Percentiles rank a stretch among this genome's conserved stretches.
phyloP scores from a whole-genome alignment of 2,329 filamentous ascomycete genomes.

The Fusarium sp. region DNA sequence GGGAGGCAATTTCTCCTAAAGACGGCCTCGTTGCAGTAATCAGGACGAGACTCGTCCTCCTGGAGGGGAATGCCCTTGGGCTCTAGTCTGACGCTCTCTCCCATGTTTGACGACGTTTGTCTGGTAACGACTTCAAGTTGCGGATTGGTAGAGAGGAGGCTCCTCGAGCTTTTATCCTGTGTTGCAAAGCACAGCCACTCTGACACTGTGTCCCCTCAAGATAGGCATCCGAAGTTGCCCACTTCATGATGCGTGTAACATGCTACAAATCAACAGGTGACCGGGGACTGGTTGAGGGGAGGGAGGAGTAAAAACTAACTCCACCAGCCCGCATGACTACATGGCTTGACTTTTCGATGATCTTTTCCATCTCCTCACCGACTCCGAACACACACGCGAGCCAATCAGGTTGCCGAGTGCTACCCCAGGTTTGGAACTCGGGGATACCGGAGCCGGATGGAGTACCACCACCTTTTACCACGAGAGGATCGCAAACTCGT shows the following conservation, averaged over 20 bases:
- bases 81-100: slow-evolving; percentile 18
- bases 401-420: not conserved
- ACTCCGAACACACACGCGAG: not conserved
- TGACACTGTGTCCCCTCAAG: slow-evolving; percentile 18
- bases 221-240: not conserved
- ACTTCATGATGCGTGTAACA: slow-evolving; percentile 21
- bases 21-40: slow-evolving; percentile 62
- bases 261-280: slow-evolving; percentile 15
- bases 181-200: not conserved
- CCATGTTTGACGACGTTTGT: slow-evolving; percentile 23
- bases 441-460: slow-evolving; percentile 37
- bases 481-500: not conserved
- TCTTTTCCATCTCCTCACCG: slow-evolving; percentile 12
- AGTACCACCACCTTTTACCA: not conserved
- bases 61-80: slow-evolving; percentile 46
- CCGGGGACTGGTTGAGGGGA: slow-evolving; percentile 8
- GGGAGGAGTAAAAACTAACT: not conserved
- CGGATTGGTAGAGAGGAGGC: not conserved
- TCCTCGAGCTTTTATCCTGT: slow-evolving; percentile 25
- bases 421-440: not conserved
- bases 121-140: not conserved
- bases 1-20: slow-evolving; percentile 65
- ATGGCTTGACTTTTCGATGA: slow-evolving; percentile 24
- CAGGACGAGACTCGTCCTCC: slow-evolving; percentile 51
- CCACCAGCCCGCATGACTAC: slow-evolving; percentile 30